Evolutionary conservation across 176 grass and related monocot species (phyloP), one percentile per base, ranked within the genome.

Genomic region (Hsuehochloa calcarea): DNA sequence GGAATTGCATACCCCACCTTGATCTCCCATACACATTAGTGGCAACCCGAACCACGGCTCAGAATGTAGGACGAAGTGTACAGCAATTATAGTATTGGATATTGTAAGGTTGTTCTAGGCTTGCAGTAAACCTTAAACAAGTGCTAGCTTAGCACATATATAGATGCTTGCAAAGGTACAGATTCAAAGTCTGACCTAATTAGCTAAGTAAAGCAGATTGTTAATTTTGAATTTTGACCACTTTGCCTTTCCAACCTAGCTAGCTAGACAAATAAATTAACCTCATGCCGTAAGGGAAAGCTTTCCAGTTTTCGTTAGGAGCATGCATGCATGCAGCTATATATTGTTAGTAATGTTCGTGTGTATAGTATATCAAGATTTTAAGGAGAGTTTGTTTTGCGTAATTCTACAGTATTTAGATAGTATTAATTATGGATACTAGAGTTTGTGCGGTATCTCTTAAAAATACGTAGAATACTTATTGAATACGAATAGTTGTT

Each of bases 41-140:
- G 76, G 25, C 26, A 59, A 11, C 22, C n/a, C 10, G 9, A 77
- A 79, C 56, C 50, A 87, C 17, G 52, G 50, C 1, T 39, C 43
- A 43, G 3, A 56, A 41, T 6, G 78, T 45, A 75, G 19, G 78
- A 56, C 8, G 31, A 17, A 19, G 7, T 11, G 16, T 58, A 19
- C 26, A 81, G 46, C 51, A 65, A 56, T 55, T 81, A 87, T 72
- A 29, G 68, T 67, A 64, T 34, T 74, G 1, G 14, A 52, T 65
- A 49, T 49, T 49, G 46, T 49, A 49, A 49, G 12, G 5, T 49
- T 15, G 3, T 49, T 49, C 13, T 1, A 15, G 12, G 46, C 82
- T 93, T 88, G 89, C 92, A 75, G 72, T 86, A 76, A 79, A 38
- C 81, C 54, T 62, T 90, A 88, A 86, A 78, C 69, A 86, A 81